Percentiles rank a stretch among this genome's conserved stretches.
phyloP scores from a whole-genome alignment of 305 asterid species.

The Fraxinus dipetala region DNA sequence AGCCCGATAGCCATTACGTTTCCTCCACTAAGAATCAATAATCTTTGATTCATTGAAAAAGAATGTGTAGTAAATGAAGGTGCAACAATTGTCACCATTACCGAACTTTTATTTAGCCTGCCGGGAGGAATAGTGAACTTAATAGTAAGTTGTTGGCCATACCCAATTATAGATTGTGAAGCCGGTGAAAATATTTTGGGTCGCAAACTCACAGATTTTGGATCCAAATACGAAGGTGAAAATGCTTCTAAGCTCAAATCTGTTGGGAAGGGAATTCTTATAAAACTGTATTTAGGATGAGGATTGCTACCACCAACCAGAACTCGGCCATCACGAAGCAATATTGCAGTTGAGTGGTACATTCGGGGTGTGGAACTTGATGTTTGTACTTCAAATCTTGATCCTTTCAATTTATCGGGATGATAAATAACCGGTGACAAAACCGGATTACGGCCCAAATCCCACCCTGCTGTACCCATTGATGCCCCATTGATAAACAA shows the following conservation, averaged over 20 bases:
- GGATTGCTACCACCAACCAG: conserved; percentile 59
- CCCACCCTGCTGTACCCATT: conserved; percentile 54
- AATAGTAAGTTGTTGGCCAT: conserved; percentile 21
- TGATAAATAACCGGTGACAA: conserved; percentile 39
- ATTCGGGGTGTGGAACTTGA: conserved; percentile 38
- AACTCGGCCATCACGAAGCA: conserved; percentile 47
- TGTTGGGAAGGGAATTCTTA: conserved; percentile 36
- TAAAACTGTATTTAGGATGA: conserved; percentile 34
- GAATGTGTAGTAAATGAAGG: conserved; percentile 37
- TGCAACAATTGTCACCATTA: conserved; percentile 41
- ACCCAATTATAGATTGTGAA: conserved; percentile 19
- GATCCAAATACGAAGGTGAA: conserved; percentile 47
- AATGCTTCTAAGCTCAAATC: conserved; percentile 42
- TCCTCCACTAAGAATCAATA: conserved; percentile 23
- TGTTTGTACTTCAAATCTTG: conserved; percentile 38
- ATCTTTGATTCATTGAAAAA: conserved; percentile 39
- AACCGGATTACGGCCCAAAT: conserved; percentile 38
- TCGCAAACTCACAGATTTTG: conserved; percentile 12
- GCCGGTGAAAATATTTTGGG: conserved; percentile 35
- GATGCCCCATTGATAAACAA: conserved; percentile 49
- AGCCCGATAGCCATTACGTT: conserved; percentile 3
- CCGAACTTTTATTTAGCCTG: background rate
- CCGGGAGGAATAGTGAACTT: conserved; percentile 18
- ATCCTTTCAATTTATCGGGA: conserved; percentile 24
- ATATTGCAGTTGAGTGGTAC: conserved; percentile 50